Evolutionary conservation across 140 eudicot genomes (phyloP).

Genomic region (Anethum foeniculum): DNA sequence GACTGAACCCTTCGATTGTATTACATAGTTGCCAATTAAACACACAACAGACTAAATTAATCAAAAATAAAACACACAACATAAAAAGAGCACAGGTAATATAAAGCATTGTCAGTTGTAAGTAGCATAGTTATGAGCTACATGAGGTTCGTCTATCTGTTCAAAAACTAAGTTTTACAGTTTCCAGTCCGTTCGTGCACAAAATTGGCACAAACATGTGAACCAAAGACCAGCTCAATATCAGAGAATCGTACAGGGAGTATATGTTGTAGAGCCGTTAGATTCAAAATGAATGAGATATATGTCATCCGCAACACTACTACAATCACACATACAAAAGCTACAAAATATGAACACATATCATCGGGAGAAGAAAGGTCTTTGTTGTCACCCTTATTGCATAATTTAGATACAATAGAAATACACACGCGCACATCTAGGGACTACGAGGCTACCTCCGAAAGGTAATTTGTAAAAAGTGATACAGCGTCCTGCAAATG

Average conservation of each 20-base stretch:
- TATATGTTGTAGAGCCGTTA: not conserved
- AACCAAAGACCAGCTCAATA: not conserved
- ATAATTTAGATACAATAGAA: not conserved
- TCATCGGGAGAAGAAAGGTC: not conserved
- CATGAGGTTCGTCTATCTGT: not conserved
- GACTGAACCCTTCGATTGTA: not conserved
- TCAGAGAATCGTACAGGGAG: not conserved
- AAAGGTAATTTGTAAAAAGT: slow-evolving; percentile 55
- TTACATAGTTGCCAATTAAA: too few species aligned
- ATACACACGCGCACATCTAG: not conserved
- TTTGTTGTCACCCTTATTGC: not conserved
- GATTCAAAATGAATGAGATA: not conserved
- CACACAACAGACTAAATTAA: too few species aligned
- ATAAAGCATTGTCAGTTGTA: not conserved
- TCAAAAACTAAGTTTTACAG: not conserved
- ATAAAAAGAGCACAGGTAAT: not conserved
- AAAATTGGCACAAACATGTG: not conserved
- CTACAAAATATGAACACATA: not conserved
- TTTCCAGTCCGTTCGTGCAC: not conserved
- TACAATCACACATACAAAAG: not conserved
- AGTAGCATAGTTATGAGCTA: not conserved
- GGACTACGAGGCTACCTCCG: slow-evolving; percentile 43
- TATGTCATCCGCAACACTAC: not conserved
- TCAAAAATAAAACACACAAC: not conserved
- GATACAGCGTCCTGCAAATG: slow-evolving; percentile 85